A percentile compares a stretch with the other conserved stretches of the same genome.
Conservation (phyloP, 75 land plant genomes). For the Sequoiadendron giganteum region DNA sequence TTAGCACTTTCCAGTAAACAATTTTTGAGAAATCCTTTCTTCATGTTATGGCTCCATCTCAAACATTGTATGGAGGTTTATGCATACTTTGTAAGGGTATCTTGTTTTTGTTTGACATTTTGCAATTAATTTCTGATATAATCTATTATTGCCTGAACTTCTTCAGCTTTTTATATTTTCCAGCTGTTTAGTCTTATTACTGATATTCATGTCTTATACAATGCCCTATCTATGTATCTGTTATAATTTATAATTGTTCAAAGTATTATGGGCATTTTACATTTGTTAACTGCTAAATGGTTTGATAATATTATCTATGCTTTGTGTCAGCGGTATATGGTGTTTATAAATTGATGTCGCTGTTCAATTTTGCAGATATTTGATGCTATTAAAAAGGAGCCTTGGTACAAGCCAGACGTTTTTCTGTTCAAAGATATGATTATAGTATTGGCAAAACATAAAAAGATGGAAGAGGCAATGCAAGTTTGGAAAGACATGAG, state of each 20-base stretch:
- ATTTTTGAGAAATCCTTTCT: neutral
- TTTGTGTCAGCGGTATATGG: neutral
- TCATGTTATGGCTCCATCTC: neutral
- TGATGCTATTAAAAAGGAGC: constrained; percentile 61
- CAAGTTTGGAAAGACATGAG: constrained; percentile 61
- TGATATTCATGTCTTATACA: neutral
- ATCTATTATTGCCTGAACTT: neutral
- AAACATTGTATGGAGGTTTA: neutral
- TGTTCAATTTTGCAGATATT: constrained; percentile 53
- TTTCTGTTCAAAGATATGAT: constrained; percentile 85
- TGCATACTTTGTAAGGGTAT: neutral
- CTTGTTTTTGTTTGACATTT: neutral
- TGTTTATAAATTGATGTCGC: neutral
- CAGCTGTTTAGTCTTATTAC: neutral
- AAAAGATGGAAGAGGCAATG: constrained; percentile 69
- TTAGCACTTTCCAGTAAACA: neutral
- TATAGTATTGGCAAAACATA: constrained; percentile 58
- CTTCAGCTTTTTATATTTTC: neutral
- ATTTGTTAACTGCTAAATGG: neutral
- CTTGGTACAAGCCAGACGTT: constrained; percentile 85
- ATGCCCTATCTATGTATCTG: neutral
- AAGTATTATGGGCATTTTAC: neutral
- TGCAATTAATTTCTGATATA: neutral
- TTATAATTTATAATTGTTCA: neutral
- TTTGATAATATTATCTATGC: neutral